These are phyloP conservation scores for Metahyphopichia silvanorum DNA, from an alignment of 805 yeast species.

Conservation along the genomic window DNA sequence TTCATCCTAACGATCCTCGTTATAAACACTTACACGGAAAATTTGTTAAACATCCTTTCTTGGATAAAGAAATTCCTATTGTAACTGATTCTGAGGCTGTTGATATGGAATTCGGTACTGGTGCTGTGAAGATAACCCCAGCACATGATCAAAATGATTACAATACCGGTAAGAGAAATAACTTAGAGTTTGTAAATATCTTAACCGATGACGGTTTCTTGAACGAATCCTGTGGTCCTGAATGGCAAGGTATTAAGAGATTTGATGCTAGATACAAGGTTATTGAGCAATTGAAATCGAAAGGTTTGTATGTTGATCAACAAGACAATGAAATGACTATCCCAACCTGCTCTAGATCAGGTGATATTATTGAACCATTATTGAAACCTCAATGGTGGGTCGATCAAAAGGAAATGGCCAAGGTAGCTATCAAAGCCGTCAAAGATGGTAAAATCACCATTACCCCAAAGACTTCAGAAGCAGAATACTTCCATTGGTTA, in stretches of 20 bases:
- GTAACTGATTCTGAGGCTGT: constrained; percentile 90
- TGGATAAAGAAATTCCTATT: constrained; percentile 82
- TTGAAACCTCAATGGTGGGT: constrained; percentile 99
- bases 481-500: constrained; percentile 93
- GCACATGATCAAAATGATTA: constrained; percentile 98
- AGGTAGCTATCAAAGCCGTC: constrained; percentile 82
- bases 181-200: constrained; percentile 83
- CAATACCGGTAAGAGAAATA: constrained; percentile 91
- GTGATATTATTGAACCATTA: constrained; percentile 94
- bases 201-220: constrained; percentile 88
- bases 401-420: constrained; percentile 83
- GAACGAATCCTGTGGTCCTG: constrained; percentile 85
- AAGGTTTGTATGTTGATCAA: constrained; percentile 77
- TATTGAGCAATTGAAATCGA: constrained; percentile 71
- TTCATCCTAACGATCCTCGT: constrained; percentile 92
- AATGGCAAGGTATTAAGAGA: constrained; percentile 87
- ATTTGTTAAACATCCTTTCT: constrained; percentile 84
- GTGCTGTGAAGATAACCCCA: constrained; percentile 99
- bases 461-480: constrained; percentile 84
- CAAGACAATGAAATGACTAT: constrained; percentile 94
- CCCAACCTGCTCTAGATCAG: constrained; percentile 93
- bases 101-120: constrained; percentile 99
- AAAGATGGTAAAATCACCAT: constrained; percentile 76
- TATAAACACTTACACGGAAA: constrained; percentile 95
- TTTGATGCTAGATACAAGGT: constrained; percentile 90